A percentile compares a stretch with the other conserved stretches of the same genome.
Evolutionary conservation across 2,329 filamentous ascomycete genomes (phyloP).

Genomic region (Hymenoscyphus repandus): DNA sequence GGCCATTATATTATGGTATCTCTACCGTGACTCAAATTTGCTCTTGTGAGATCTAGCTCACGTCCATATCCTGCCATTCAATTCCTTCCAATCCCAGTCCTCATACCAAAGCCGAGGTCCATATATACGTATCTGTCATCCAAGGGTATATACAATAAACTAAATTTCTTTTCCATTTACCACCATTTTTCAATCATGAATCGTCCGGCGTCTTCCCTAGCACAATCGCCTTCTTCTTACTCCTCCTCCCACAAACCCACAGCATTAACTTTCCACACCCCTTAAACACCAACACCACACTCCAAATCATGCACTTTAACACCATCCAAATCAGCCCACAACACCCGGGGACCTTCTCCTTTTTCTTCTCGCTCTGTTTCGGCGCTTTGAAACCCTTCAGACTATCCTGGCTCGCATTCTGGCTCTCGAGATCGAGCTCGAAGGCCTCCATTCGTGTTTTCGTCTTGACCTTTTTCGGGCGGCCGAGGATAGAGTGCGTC

Average conservation of each 20-base stretch:
- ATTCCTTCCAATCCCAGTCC: background rate
- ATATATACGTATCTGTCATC: background rate
- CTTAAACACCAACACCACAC: conserved; percentile 51
- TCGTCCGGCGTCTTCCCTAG: conserved; percentile 20
- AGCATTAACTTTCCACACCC: conserved; percentile 45
- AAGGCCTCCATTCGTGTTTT: conserved; percentile 47
- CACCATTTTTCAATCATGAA: conserved; percentile 24
- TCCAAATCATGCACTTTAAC: conserved; percentile 56
- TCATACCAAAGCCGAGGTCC: background rate
- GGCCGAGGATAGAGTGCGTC: conserved; percentile 23
- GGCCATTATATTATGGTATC: no score
- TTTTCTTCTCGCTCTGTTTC: conserved; percentile 43
- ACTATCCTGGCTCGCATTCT: conserved; percentile 46
- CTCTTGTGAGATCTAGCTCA: no score
- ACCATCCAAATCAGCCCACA: conserved; percentile 48
- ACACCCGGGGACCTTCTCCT: conserved; percentile 43
- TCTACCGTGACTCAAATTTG: no score
- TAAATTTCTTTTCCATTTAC: no score
- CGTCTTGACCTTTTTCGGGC: conserved; percentile 12
- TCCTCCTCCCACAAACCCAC: conserved; percentile 37
- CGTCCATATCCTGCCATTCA: no score
- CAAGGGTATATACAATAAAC: background rate
- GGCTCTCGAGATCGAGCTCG: conserved; percentile 59
- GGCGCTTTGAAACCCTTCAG: conserved; percentile 21
- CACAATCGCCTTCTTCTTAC: conserved; percentile 8